These are phyloP conservation scores for Hypoxylon fragiforme DNA, from an alignment of 495 filamentous ascomycete species.

Conservation along the genomic window DNA sequence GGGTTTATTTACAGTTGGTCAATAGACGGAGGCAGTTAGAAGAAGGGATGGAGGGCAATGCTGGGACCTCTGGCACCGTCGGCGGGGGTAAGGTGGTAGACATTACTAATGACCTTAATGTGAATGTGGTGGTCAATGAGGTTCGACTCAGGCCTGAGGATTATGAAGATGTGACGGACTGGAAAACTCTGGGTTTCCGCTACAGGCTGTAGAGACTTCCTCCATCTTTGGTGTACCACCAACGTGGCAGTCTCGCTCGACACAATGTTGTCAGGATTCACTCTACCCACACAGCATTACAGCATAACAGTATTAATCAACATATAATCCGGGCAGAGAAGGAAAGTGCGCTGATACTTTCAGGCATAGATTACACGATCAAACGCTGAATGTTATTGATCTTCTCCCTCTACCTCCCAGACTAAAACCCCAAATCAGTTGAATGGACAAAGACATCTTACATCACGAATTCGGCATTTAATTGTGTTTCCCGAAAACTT, in stretches of 20 bases:
- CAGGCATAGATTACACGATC: too few relatives aligned
- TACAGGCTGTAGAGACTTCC: slow-evolving; percentile 44
- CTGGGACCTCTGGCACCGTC: slow-evolving; percentile 47
- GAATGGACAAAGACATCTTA: too few relatives aligned
- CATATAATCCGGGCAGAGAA: too few relatives aligned
- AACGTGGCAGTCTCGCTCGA: not conserved
- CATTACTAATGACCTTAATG: slow-evolving; percentile 36
- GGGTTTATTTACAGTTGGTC: slow-evolving; percentile 45
- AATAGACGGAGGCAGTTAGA: slow-evolving; percentile 45
- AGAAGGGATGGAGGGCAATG: slow-evolving; percentile 47
- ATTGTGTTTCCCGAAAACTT: too few relatives aligned
- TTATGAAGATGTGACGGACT: slow-evolving; percentile 56
- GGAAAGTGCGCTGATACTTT: too few relatives aligned
- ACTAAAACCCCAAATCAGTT: too few relatives aligned
- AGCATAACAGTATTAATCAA: too few relatives aligned
- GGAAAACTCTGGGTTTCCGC: slow-evolving; percentile 56
- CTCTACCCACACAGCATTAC: too few relatives aligned
- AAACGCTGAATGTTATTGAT: too few relatives aligned
- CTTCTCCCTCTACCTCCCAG: too few relatives aligned
- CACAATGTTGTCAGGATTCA: too few relatives aligned
- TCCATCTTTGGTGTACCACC: not conserved
- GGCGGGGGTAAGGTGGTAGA: slow-evolving; percentile 48
- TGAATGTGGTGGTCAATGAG: slow-evolving; percentile 33
- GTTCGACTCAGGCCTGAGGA: slow-evolving; percentile 49
- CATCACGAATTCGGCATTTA: too few relatives aligned